Conservation (phyloP, 1,139 yeast species). For the Yamadazyma atmosphaerica region DNA sequence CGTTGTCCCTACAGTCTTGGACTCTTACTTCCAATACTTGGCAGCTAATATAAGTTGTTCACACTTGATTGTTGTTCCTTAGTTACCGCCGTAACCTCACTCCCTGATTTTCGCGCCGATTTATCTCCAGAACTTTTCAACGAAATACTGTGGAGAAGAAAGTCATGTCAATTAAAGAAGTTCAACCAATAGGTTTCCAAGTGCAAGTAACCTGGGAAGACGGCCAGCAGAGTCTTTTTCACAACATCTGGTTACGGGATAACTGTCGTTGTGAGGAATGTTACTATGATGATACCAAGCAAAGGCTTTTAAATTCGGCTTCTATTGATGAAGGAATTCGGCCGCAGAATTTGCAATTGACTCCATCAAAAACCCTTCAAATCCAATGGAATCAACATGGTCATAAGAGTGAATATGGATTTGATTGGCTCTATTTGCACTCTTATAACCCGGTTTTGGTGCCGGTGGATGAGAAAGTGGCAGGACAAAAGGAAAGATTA, state of each 20-base stretch:
- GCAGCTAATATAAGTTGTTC: too few relatives aligned
- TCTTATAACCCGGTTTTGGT: constrained; percentile 57
- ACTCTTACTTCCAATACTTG: too few relatives aligned
- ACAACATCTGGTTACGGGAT: constrained; percentile 70
- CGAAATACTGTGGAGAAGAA: neutral
- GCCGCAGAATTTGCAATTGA: constrained; percentile 26
- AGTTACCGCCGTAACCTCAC: too few relatives aligned
- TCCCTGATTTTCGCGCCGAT: too few relatives aligned
- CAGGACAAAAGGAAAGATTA: constrained; percentile 30
- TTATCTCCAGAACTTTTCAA: too few relatives aligned
- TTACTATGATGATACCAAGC: constrained; percentile 61
- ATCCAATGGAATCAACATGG: constrained; percentile 49
- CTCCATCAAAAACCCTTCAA: constrained; percentile 15
- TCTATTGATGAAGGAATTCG: constrained; percentile 49
- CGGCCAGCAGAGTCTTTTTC: constrained; percentile 23
- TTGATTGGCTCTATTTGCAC: constrained; percentile 58
- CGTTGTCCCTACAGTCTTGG: too few relatives aligned
- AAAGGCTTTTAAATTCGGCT: constrained; percentile 62
- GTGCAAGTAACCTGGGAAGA: constrained; percentile 12
- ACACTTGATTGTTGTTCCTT: too few relatives aligned
- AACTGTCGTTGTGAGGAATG: constrained; percentile 66
- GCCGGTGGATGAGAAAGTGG: constrained; percentile 26
- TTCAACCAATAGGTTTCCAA: constrained; percentile 1
- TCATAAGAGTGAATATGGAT: constrained; percentile 50
- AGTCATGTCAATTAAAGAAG: neutral